Conservation (phyloP, 257 asterid genomes). For the Przewalskia tangutica region DNA sequence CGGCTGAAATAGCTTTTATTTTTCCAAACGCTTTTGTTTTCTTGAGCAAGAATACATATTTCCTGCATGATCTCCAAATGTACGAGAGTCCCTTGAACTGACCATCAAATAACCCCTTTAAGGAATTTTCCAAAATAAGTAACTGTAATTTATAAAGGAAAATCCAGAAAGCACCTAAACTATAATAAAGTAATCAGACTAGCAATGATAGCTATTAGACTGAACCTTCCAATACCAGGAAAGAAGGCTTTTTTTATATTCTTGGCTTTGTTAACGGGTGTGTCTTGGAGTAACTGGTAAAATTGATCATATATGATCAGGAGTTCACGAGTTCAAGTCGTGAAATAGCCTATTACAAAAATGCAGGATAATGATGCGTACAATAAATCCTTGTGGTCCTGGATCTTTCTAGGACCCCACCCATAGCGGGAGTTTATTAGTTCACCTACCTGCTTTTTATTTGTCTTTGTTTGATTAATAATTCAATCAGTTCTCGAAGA, state of each 20-base stretch:
- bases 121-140: neutral
- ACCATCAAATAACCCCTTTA: conserved; percentile 7
- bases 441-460: too few species aligned
- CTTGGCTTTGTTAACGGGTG: too few species aligned
- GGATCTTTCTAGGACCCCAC: too few species aligned
- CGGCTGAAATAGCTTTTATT: neutral
- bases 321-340: too few species aligned
- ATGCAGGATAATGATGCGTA: too few species aligned
- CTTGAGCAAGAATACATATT: neutral
- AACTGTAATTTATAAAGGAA: neutral
- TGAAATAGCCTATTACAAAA: too few species aligned
- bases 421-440: too few species aligned
- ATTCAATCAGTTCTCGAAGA: neutral
- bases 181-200: too few species aligned
- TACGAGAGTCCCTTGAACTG: conserved; percentile 9
- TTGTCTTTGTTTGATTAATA: neutral
- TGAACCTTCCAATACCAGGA: conserved; percentile 13
- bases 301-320: too few species aligned
- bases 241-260: neutral
- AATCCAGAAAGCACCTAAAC: neutral
- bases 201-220: neutral
- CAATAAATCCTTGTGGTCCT: too few species aligned
- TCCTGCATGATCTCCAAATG: neutral
- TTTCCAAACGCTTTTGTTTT: neutral
- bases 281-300: too few species aligned